Evolutionary conservation across 1,284 basidiomycete species (phyloP), one percentile per base, ranked within the genome.

Genomic region (Ustilago lituana): DNA sequence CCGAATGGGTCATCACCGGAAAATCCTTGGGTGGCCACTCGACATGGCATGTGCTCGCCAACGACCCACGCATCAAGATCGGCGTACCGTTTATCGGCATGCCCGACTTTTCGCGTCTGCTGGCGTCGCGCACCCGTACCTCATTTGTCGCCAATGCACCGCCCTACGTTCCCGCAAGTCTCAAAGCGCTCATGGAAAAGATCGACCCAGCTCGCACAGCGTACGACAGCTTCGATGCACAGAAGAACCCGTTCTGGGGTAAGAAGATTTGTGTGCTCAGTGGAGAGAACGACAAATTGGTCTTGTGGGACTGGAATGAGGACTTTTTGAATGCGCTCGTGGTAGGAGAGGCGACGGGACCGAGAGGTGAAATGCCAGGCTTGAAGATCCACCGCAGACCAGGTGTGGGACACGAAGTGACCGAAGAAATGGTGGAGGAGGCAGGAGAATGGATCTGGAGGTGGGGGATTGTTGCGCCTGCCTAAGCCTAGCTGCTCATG

Each of bases 11-110:
- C 31, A 79, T 83, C 14, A 85, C 86, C 1, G 91, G 91, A 0
- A 86, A 89, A 66, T 90, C 89, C 65, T 86, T 93, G 0, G 91
- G 91, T 0, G 91, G 91, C 0, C 91, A 93, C 76, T 85, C 90
- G 0, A 85, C 88, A 0, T 93, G 91, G 91, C 85, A 90, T 31
- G 84, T 85, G 1, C 85, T 92, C 17, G 71, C 74, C 12, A 61
- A 64, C 36, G 91, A 93, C 62, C 86, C 89, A 9, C 85, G 90
- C 22, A 83, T 94, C 54, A 85, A 81, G 35, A 84, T 91, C 44
- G 91, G 89, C 1, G 88, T 93, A 24, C 89, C 91, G 5, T 85
- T 87, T 70, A 86, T 87, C 61, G 92, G 91, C 29, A 91, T 91
- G 62, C 91, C 92, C 0, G 89, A 92, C 83, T 91, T 88, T 49